Evolutionary conservation across 176 grass and related monocot genomes (phyloP), one percentile per base, ranked within the genome.

Genomic region (Eragrostis nindensis): DNA sequence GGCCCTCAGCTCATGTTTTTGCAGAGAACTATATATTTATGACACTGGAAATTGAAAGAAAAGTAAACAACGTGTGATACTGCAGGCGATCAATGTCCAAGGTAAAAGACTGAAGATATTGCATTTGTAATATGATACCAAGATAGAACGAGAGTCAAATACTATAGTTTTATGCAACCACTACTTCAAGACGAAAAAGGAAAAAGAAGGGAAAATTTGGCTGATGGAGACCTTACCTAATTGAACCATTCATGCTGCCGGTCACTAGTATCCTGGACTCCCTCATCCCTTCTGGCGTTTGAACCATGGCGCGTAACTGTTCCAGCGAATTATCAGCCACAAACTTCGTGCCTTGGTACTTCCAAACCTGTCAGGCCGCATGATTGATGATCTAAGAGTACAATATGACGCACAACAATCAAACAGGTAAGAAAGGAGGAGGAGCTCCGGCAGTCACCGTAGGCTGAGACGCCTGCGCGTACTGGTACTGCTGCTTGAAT

Each of bases 401-500:
- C 14, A 22, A 17, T 21, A 60, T 8, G 25, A 22, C 17, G 21
- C 1, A 48, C 2, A 71, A 70, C 13, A 11, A 26, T 54, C 8
- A 49, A 68, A 39, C 1, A 36, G 32, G 32, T 3, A 63, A 45
- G 29, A 32, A 52, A 52, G 5, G 4, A 18, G 30, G 3, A 77
- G 5, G 12, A 26, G 27, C 15, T 64, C 40, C 62, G 57, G 69
- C 40, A 26, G 41, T 71, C 77, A 94, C 92, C 92, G 81, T 66
- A 0, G 88, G 86, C n/a, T 72, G 71, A 47, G 88, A 91, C 17
- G 88, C 92, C 87, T 91, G 86, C 50, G 84, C 40, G 40, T 91
- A 91, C 18, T 91, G 80, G 52, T 78, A 94, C 54, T 91, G 88
- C 19, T 81, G 79, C 81, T 81, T 80, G 77, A 94, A 94, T 32